These are phyloP conservation scores for Fusarium sp. DNA, from an alignment of 2,329 filamentous ascomycete species.

Conservation along the genomic window DNA sequence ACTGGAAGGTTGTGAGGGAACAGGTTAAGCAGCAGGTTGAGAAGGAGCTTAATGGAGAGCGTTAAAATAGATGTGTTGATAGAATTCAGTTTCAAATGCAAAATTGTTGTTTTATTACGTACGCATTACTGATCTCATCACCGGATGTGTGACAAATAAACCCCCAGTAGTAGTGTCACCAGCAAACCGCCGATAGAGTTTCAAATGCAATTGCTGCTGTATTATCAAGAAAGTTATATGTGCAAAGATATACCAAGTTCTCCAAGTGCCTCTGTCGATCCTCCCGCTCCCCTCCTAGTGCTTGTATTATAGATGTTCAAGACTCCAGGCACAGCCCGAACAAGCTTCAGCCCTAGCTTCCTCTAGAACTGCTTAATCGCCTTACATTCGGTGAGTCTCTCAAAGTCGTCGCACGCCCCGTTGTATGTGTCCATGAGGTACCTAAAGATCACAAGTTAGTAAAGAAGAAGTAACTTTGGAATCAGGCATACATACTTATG, in stretches of 20 bases:
- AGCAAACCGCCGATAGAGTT: too few relatives aligned
- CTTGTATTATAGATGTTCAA: too few relatives aligned
- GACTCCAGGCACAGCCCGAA: too few relatives aligned
- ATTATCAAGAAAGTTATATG: neutral
- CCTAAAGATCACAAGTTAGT: neutral
- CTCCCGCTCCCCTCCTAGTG: too few relatives aligned
- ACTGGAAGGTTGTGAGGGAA: slow-evolving; percentile 79
- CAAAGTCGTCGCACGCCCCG: neutral
- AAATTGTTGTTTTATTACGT: neutral
- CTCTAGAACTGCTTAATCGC: neutral
- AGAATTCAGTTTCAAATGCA: neutral
- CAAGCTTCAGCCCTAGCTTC: too few relatives aligned
- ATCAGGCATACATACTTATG: neutral
- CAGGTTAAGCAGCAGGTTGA: slow-evolving; percentile 81
- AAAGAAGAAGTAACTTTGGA: neutral
- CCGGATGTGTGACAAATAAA: too few relatives aligned
- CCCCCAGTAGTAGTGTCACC: too few relatives aligned
- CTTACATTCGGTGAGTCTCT: neutral
- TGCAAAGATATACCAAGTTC: neutral
- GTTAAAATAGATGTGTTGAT: slow-evolving; percentile 18
- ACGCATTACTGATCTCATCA: too few relatives aligned
- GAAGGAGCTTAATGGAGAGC: slow-evolving; percentile 62
- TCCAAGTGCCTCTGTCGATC: neutral
- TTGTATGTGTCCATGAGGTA: neutral
- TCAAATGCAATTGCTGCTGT: neutral